Conservation (phyloP, 2,329 filamentous ascomycete species). For the Colletotrichum eleusines region DNA sequence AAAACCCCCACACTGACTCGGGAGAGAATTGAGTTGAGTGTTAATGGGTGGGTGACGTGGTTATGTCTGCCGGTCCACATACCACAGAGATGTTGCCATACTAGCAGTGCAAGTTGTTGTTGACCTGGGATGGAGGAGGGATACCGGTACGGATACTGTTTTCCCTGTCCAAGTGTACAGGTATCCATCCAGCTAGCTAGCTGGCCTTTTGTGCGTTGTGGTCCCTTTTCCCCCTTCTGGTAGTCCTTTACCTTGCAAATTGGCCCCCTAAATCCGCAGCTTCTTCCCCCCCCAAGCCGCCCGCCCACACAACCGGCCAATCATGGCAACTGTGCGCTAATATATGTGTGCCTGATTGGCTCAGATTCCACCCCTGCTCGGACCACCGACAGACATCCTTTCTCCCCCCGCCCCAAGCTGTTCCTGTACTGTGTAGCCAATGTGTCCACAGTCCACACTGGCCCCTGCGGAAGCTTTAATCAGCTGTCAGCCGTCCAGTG, state of each 20-base stretch:
- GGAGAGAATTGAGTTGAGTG: constrained; percentile 5
- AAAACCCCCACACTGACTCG: constrained; percentile 36
- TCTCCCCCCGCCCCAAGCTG: constrained; percentile 29
- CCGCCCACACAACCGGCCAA: constrained; percentile 18
- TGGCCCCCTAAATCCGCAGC: constrained; percentile 10
- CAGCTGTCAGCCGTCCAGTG: constrained; percentile 26
- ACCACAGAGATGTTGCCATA: neutral
- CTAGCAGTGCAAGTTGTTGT: neutral
- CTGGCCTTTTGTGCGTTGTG: too few relatives aligned
- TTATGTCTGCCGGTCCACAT: neutral
- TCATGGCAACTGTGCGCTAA: constrained; percentile 38
- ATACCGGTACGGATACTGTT: neutral
- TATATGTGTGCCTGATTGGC: constrained; percentile 32
- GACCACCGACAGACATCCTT: constrained; percentile 28
- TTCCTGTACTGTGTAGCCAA: neutral
- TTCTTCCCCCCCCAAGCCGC: constrained; percentile 3
- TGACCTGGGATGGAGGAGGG: neutral
- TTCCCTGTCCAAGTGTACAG: constrained; percentile 5
- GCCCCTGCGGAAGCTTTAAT: constrained; percentile 29
- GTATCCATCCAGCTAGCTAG: too few relatives aligned
- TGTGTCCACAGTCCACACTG: constrained; percentile 28
- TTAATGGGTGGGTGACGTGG: constrained; percentile 30
- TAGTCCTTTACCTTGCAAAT: neutral
- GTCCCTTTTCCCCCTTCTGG: too few relatives aligned
- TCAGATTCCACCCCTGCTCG: constrained; percentile 18